phyloP scores from a whole-genome alignment of 768 basidiomycete genomes.

The Hericium coralloides region DNA sequence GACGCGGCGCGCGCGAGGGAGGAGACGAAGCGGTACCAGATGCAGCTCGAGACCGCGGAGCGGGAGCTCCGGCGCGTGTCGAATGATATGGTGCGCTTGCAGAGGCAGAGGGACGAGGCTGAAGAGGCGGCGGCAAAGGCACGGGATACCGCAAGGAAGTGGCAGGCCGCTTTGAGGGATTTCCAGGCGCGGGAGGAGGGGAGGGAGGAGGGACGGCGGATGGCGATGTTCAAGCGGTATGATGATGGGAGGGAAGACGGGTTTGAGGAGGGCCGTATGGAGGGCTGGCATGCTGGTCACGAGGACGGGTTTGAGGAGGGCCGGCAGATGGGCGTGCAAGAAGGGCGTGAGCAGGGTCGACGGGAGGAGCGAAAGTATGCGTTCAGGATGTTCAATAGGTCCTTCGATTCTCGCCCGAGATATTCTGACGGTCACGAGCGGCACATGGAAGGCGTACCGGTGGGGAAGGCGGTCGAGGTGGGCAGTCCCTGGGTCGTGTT shows the following conservation, averaged over 20 bases:
- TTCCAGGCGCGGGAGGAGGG: conserved; percentile 13
- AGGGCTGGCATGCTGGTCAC: conserved; percentile 8
- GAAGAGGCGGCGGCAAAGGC: conserved; percentile 12
- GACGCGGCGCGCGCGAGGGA: conserved; percentile 13
- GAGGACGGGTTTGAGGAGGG: conserved; percentile 12
- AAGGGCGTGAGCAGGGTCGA: conserved; percentile 4
- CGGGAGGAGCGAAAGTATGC: conserved; percentile 8
- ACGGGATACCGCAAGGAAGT: conserved; percentile 11
- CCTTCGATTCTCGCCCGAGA: conserved; percentile 1
- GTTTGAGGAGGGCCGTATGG: conserved; percentile 10
- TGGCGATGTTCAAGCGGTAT: conserved; percentile 10
- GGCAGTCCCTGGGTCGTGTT: neutral
- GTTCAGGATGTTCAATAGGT: conserved; percentile 1
- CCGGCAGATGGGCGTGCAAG: conserved; percentile 6
- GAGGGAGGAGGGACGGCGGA: conserved; percentile 9
- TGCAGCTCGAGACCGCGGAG: conserved; percentile 13
- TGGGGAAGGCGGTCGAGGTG: neutral
- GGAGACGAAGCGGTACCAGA: conserved; percentile 12
- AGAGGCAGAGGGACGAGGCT: conserved; percentile 13
- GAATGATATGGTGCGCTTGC: conserved; percentile 8
- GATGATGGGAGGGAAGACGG: conserved; percentile 14
- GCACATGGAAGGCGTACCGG: neutral
- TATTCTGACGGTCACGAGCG: neutral
- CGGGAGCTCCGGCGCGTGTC: conserved; percentile 11
- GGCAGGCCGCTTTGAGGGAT: conserved; percentile 12